Base-by-base conservation (phyloP, 176 grass and related monocot species). In the Areca catechu region DNA sequence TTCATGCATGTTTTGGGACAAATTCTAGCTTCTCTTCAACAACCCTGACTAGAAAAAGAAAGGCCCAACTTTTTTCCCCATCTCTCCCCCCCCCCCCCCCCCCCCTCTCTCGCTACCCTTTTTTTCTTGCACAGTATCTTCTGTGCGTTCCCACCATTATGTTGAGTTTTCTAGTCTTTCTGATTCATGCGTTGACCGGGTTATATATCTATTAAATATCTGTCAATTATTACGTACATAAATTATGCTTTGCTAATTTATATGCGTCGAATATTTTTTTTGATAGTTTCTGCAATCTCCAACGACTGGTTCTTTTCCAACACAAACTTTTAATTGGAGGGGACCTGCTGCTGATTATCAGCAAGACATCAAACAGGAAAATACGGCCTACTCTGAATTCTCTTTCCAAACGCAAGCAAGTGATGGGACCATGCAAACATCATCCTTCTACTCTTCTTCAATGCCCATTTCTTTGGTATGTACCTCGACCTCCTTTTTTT, bases 281-380 rank as follows among this genome's bases (percentile, higher is more conserved):
- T 61, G 20, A 69, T 71, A 95, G 90, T 19, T 95, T 0, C 79
- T 95, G 43, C 67, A 82, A 22, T 95, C 90, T 65, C 90, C 85
- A 56, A 89, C 90, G 15, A 83, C 82, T 2, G 85, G 82, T 30
- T 55, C 85, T 5, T 73, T 89, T 48, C 61, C 79, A 21, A 81
- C 77, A 7, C 71, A 89, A 57, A 68, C 69, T 47, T 80, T 95
- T 67, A 80, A 83, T 69, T 86, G 76, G 82, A 78, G 62, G 29
- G 69, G 60, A 19, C 7, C 73, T 50, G 5, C 59, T 59, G 69
- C 63, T 67, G 69, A 15, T 12, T 55, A 49, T 70, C 66, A 68
- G 55, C 57, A 71, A 68, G 24, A 20, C 70, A 19, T 77, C 5
- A 88, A 80, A 63, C 58, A 85, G 0, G 81, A 92, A 71, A 68